Evolutionary conservation across 257 asterid genomes (phyloP), one percentile per base, ranked within the genome.

Genomic region (Eucommia ulmoides): DNA sequence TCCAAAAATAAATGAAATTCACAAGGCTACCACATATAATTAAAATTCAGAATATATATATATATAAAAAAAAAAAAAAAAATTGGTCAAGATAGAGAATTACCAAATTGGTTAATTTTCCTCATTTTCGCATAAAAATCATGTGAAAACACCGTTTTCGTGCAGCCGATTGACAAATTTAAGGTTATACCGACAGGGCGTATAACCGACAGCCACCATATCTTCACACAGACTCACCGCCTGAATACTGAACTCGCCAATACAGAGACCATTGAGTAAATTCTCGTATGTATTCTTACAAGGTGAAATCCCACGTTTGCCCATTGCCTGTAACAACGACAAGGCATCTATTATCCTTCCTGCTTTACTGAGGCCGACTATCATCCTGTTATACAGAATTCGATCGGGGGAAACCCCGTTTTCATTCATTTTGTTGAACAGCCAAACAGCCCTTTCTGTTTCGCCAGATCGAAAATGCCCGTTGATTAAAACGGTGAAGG

Each of bases 351-450:
- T 26, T 23, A 63, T 51, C 62, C 83, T 77, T 35, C 79, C 71
- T 19, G 58, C 69, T 50, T 41, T 70, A 56, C 80, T 74, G 52
- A 81, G 65, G 33, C 86, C 86, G 60, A 61, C 56, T 23, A 74
- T 57, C 53, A 77, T 67, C 51, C 66, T 65, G 63, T 74, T 72
- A 23, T 69, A 74, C 23, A 74, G 58, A 29, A 72, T 49, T 22
- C 67, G 45, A 52, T 81, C 92, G 1, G 74, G 70, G 55, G 52
- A 25, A 20, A 62, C 52, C 49, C 81, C 81, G 22, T 33, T 65
- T 20, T 69, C 69, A 52, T 70, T 69, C 75, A 81, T 81, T 60
- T 51, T 35, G 53, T 81, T 81, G 59, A 81, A 77, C 66, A 81
- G 56, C 41, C 48, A 41, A 49, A 81, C 60, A 22, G 83, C 92